phyloP scores from a whole-genome alignment of 1,284 basidiomycete genomes.

The Ganoderma boninense region DNA sequence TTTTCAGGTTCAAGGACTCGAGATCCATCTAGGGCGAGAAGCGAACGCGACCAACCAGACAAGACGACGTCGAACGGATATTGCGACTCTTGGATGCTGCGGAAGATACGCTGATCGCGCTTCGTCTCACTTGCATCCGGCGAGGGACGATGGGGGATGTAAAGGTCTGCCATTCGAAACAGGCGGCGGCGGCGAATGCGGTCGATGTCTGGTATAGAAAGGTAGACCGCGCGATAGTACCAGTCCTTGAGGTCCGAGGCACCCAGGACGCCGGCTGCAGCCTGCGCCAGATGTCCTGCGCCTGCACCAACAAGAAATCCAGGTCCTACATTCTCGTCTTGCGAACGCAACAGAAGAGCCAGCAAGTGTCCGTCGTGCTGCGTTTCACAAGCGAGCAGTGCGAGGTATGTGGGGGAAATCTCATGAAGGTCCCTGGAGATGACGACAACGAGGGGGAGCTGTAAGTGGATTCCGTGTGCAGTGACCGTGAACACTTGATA shows the following conservation, averaged over 20 bases:
- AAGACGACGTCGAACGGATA: slow-evolving; percentile 17
- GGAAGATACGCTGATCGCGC: slow-evolving; percentile 8
- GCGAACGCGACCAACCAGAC: slow-evolving; percentile 13
- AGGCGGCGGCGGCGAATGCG: not conserved
- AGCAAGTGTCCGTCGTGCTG: slow-evolving; percentile 2
- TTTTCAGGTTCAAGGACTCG: not conserved
- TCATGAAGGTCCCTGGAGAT: not conserved
- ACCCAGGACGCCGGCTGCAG: slow-evolving; percentile 2
- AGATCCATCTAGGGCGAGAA: slow-evolving; percentile 11
- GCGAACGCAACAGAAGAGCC: slow-evolving; percentile 17
- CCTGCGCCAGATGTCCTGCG: slow-evolving; percentile 12
- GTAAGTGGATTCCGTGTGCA: slow-evolving; percentile 21
- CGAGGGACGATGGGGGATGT: slow-evolving; percentile 18
- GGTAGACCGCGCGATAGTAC: slow-evolving; percentile 14
- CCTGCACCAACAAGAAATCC: slow-evolving; percentile 18
- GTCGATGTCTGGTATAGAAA: not conserved
- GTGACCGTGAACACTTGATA: slow-evolving; percentile 19
- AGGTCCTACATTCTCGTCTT: not conserved
- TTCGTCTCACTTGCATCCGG: not conserved
- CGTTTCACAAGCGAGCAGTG: slow-evolving; percentile 22
- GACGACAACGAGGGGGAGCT: slow-evolving; percentile 18
- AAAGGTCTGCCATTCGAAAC: slow-evolving; percentile 6
- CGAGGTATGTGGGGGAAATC: slow-evolving; percentile 16
- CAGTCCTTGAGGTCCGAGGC: not conserved
- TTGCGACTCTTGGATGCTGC: not conserved